phyloP scores from a whole-genome alignment of 2,329 filamentous ascomycete species.

The Trichoderma pleuroti region DNA sequence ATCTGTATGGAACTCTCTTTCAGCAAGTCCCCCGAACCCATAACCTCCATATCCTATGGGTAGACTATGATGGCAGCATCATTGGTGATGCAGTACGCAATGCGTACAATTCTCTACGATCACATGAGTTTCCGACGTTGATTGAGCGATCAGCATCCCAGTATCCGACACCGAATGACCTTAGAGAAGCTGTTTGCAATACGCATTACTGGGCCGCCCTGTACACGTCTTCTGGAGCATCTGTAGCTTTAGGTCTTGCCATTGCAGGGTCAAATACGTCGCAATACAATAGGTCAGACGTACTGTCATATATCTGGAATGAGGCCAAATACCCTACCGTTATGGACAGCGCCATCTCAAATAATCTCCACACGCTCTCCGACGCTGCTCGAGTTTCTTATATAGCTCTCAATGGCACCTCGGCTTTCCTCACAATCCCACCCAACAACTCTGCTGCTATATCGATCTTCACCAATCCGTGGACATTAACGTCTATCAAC shows the following conservation, averaged over 20 bases:
- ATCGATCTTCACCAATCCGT: conserved; percentile 23
- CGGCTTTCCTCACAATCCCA: conserved; percentile 20
- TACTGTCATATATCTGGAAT: conserved; percentile 24
- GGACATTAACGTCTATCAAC: conserved; percentile 24
- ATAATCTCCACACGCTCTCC: conserved; percentile 20
- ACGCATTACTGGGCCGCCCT: conserved; percentile 24
- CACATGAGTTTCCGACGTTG: conserved; percentile 21
- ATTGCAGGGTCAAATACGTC: conserved; percentile 14
- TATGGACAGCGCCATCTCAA: conserved; percentile 21
- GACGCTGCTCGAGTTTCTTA: conserved; percentile 20
- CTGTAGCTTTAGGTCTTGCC: conserved; percentile 18
- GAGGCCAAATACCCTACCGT: conserved; percentile 22
- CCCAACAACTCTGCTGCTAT: conserved; percentile 20
- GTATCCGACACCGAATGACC: conserved; percentile 11
- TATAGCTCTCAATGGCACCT: conserved; percentile 21
- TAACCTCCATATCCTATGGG: conserved; percentile 23
- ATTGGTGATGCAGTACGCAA: conserved; percentile 24
- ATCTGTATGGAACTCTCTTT: conserved; percentile 25
- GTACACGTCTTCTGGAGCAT: conserved; percentile 20
- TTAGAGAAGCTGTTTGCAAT: conserved; percentile 21
- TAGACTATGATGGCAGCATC: conserved; percentile 26
- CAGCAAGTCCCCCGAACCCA: conserved; percentile 22
- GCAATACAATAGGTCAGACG: conserved; percentile 20
- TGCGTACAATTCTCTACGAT: conserved; percentile 22
- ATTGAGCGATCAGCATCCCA: conserved; percentile 20